A percentile compares a stretch with the other conserved stretches of the same genome.
Conservation (phyloP, 257 asterid genomes). For the Nicotiana obtusifolia region DNA sequence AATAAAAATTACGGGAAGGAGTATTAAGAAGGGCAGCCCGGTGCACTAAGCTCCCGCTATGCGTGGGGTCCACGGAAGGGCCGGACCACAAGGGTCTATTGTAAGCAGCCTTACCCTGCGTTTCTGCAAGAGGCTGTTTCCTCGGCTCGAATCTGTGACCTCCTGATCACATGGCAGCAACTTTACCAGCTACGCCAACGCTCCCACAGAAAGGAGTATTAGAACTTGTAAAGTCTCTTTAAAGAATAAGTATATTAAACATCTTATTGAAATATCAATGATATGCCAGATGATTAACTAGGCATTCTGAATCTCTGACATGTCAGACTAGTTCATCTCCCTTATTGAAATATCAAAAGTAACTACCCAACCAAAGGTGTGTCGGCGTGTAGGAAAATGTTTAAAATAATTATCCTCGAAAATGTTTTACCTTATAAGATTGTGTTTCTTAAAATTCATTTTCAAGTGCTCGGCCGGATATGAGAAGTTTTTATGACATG, state of each 20-base stretch:
- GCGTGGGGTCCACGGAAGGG: too few species aligned
- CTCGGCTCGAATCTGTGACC: too few species aligned
- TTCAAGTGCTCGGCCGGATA: not conserved
- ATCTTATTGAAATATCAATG: not conserved
- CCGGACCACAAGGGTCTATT: too few species aligned
- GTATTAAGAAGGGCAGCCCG: not conserved
- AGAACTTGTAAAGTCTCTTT: not conserved
- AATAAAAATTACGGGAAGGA: not conserved
- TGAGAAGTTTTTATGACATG: not conserved
- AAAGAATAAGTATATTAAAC: not conserved
- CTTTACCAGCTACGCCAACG: too few species aligned
- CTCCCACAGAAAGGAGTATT: not conserved
- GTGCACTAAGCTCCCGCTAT: too few species aligned
- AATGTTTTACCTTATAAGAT: not conserved
- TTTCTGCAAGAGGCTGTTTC: too few species aligned
- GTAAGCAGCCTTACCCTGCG: too few species aligned
- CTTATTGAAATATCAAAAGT: not conserved
- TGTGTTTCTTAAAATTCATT: not conserved
- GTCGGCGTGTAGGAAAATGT: not conserved
- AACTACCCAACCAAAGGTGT: not conserved
- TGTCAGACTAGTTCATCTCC: not conserved
- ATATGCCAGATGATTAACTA: not conserved
- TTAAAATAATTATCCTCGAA: not conserved
- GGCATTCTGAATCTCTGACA: not conserved
- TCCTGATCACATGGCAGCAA: too few species aligned